Conservation (phyloP, 106 monocot species). For the Dactylorhiza incarnata region DNA sequence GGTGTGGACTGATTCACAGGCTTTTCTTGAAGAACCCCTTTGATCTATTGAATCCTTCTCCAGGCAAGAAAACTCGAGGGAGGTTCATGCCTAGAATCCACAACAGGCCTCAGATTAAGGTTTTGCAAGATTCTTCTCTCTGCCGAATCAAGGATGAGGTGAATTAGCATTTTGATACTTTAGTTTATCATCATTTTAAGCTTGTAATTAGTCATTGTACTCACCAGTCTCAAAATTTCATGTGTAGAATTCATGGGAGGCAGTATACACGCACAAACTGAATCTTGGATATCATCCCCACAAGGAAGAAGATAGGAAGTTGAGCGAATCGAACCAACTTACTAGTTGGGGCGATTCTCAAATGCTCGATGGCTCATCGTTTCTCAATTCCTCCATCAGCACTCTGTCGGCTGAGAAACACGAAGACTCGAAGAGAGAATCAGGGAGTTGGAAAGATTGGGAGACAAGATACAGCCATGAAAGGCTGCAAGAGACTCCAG, state of each 20-base stretch:
- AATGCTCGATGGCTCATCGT: slow-evolving; percentile 24
- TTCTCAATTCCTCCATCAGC: slow-evolving; percentile 16
- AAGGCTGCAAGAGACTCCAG: slow-evolving; percentile 9
- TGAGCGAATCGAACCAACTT: slow-evolving; percentile 41
- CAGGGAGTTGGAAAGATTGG: slow-evolving; percentile 14
- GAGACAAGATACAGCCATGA: slow-evolving; percentile 13
- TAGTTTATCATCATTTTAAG: not conserved
- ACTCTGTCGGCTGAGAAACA: slow-evolving; percentile 36
- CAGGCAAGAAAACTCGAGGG: slow-evolving; percentile 23
- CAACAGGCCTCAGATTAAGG: not conserved
- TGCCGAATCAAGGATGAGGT: not conserved
- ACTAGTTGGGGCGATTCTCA: slow-evolving; percentile 49
- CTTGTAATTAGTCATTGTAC: not conserved
- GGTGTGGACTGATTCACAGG: slow-evolving; percentile 44
- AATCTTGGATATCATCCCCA: slow-evolving; percentile 10
- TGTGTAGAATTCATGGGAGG: slow-evolving; percentile 38
- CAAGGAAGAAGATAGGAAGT: slow-evolving; percentile 21
- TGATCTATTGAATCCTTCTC: slow-evolving; percentile 37
- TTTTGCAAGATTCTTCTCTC: not conserved
- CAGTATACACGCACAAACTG: slow-evolving; percentile 32
- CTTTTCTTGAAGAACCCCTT: slow-evolving; percentile 40
- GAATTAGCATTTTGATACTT: not conserved
- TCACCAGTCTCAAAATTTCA: not conserved
- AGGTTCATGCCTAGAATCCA: slow-evolving; percentile 4
- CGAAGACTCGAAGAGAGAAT: slow-evolving; percentile 30